Evolutionary conservation across 306 rosid species (phyloP).

Genomic region (Albizia julibrissin): DNA sequence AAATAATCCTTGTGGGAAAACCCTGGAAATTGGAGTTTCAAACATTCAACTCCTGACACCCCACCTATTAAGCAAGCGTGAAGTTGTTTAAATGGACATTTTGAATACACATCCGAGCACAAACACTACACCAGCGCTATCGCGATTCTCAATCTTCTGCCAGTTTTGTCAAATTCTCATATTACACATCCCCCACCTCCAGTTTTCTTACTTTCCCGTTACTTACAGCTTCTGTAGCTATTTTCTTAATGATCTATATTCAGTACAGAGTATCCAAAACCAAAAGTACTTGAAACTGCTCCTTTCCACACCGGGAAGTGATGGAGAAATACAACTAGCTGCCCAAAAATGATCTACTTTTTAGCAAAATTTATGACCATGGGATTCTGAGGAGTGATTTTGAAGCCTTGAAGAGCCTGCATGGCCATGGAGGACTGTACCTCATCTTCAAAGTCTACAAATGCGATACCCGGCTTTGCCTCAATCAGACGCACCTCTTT

Average conservation of each 20-base stretch:
- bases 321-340: constrained; percentile 1
- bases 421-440: constrained; percentile 92
- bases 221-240: neutral
- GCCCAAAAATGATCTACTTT: constrained; percentile 45
- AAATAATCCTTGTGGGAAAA: neutral
- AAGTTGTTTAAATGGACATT: neutral
- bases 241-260: neutral
- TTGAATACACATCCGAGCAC: neutral
- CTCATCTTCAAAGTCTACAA: constrained; percentile 91
- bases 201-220: neutral
- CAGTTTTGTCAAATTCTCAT: neutral
- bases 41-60: neutral
- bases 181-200: neutral
- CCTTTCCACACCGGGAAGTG: neutral
- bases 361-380: constrained; percentile 85
- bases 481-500: constrained; percentile 96
- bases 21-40: neutral
- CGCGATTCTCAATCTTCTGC: neutral
- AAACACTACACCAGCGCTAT: neutral
- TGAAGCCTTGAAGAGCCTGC: constrained; percentile 96
- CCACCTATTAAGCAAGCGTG: neutral
- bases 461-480: constrained; percentile 98
- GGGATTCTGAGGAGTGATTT: constrained; percentile 91
- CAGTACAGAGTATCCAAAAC: neutral
- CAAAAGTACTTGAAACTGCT: neutral